These are phyloP conservation scores for Penicillium dipodomyicola DNA, from an alignment of 495 filamentous ascomycete genomes.

Conservation along the genomic window DNA sequence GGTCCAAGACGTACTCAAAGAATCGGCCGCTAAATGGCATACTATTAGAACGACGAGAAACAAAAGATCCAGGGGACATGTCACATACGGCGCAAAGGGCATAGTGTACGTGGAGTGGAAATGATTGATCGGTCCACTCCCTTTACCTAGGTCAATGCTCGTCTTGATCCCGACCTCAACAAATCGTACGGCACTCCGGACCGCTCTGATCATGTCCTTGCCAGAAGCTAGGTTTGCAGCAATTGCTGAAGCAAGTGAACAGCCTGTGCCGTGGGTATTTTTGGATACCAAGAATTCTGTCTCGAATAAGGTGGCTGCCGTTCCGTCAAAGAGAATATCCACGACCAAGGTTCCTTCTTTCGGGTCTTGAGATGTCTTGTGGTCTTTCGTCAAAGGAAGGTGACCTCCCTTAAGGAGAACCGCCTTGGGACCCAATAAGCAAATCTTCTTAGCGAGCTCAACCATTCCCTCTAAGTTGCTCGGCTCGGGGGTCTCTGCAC, in stretches of 20 bases:
- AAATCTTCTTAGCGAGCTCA: conserved; percentile 63
- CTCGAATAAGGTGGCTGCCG: conserved; percentile 56
- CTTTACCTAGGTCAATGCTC: conserved; percentile 69
- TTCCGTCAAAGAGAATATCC: conserved; percentile 69
- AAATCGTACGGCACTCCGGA: conserved; percentile 70
- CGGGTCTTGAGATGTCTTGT: conserved; percentile 48
- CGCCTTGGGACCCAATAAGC: conserved; percentile 67
- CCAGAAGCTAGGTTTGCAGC: conserved; percentile 79
- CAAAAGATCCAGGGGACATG: background rate
- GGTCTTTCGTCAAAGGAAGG: conserved; percentile 66
- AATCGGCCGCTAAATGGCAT: conserved; percentile 63
- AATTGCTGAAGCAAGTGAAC: conserved; percentile 90
- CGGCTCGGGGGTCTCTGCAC: conserved; percentile 47
- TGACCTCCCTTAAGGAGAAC: conserved; percentile 93
- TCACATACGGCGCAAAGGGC: conserved; percentile 76
- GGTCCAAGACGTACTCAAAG: conserved; percentile 76
- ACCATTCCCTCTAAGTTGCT: conserved; percentile 59
- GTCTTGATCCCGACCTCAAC: conserved; percentile 81
- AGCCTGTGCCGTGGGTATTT: conserved; percentile 95
- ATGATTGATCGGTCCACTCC: conserved; percentile 89
- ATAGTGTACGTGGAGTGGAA: conserved; percentile 80
- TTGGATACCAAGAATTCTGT: conserved; percentile 64
- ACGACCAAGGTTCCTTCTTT: conserved; percentile 64
- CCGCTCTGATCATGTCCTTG: conserved; percentile 58
- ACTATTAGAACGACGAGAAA: conserved; percentile 7